A percentile compares a stretch with the other conserved stretches of the same genome.
These are phyloP conservation scores for Emmonsiellopsis sp. DNA, from an alignment of 2,329 filamentous ascomycete genomes.

Conservation along the genomic window DNA sequence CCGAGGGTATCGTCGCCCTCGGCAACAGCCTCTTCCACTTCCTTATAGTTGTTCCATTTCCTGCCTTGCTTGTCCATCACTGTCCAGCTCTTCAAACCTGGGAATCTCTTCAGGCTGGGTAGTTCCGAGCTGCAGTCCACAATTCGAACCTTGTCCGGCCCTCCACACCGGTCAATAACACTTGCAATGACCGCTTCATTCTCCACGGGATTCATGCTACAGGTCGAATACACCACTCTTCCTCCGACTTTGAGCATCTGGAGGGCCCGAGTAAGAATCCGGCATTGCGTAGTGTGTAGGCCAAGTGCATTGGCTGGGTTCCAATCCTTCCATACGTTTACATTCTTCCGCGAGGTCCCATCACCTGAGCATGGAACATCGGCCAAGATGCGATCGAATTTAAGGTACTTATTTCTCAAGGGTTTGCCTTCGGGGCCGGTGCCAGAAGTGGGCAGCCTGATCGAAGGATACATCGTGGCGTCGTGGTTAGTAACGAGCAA, in stretches of 20 bases:
- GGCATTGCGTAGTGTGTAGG: slow-evolving; percentile 73
- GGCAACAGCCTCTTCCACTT: slow-evolving; percentile 60
- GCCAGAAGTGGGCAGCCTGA: slow-evolving; percentile 61
- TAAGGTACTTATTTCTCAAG: slow-evolving; percentile 62
- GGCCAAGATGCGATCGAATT: slow-evolving; percentile 92
- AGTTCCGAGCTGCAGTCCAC: slow-evolving; percentile 74
- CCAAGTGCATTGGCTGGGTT: slow-evolving; percentile 77
- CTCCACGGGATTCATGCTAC: slow-evolving; percentile 97
- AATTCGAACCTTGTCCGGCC: slow-evolving; percentile 68
- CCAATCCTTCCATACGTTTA: slow-evolving; percentile 93
- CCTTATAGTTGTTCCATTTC: slow-evolving; percentile 72
- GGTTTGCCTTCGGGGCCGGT: slow-evolving; percentile 41
- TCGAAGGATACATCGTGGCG: slow-evolving; percentile 87
- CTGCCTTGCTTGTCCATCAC: slow-evolving; percentile 79
- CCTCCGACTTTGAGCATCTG: slow-evolving; percentile 96
- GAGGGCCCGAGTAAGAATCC: slow-evolving; percentile 82
- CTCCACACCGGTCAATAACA: slow-evolving; percentile 84
- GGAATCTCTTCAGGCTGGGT: slow-evolving; percentile 62
- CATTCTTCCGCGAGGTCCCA: slow-evolving; percentile 87
- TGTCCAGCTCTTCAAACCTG: slow-evolving; percentile 74
- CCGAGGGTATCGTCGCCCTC: slow-evolving; percentile 51
- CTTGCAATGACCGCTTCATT: slow-evolving; percentile 87
- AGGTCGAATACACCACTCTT: slow-evolving; percentile 93
- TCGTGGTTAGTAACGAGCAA: slow-evolving; percentile 97
- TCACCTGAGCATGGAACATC: slow-evolving; percentile 97